A percentile compares a stretch with the other conserved stretches of the same genome.
These are phyloP conservation scores for Globisporangium cystogenes DNA, from an alignment of 352 stramenopile species.

Conservation along the genomic window DNA sequence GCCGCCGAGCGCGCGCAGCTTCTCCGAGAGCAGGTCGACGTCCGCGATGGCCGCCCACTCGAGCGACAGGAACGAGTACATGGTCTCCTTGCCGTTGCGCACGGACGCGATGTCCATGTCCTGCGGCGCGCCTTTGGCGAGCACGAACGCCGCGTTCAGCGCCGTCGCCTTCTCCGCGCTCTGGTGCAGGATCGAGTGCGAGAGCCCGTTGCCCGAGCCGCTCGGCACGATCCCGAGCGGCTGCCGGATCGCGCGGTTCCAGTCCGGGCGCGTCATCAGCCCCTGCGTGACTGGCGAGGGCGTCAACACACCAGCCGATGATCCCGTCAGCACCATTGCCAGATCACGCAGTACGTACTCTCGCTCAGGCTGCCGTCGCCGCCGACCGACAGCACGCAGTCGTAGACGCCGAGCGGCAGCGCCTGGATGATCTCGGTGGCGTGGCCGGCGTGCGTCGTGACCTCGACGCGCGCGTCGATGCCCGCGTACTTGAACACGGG, in stretches of 20 bases:
- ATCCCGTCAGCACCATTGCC: background rate
- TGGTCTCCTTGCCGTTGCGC: conserved; percentile 46
- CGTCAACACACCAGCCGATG: too few species aligned
- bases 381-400: conserved; percentile 64
- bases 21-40: conserved; percentile 76
- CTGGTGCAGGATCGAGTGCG: conserved; percentile 52
- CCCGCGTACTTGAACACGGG: conserved; percentile 46
- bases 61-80: conserved; percentile 78
- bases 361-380: conserved; percentile 68
- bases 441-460: conserved; percentile 47
- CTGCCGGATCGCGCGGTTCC: conserved; percentile 60
- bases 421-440: conserved; percentile 44
- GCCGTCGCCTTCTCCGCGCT: conserved; percentile 36
- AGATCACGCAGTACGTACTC: conserved; percentile 22
- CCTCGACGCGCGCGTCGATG: conserved; percentile 35
- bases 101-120: conserved; percentile 65
- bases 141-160: conserved; percentile 48
- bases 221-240: conserved; percentile 56
- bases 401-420: conserved; percentile 44
- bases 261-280: conserved; percentile 65
- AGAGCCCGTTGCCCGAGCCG: conserved; percentile 65
- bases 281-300: conserved; percentile 54
- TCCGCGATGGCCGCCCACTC: conserved; percentile 83
- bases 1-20: conserved; percentile 50
- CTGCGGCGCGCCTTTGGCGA: conserved; percentile 60